Base-by-base conservation (phyloP, 768 basidiomycete species). In the Lactarius sanguifluus region DNA sequence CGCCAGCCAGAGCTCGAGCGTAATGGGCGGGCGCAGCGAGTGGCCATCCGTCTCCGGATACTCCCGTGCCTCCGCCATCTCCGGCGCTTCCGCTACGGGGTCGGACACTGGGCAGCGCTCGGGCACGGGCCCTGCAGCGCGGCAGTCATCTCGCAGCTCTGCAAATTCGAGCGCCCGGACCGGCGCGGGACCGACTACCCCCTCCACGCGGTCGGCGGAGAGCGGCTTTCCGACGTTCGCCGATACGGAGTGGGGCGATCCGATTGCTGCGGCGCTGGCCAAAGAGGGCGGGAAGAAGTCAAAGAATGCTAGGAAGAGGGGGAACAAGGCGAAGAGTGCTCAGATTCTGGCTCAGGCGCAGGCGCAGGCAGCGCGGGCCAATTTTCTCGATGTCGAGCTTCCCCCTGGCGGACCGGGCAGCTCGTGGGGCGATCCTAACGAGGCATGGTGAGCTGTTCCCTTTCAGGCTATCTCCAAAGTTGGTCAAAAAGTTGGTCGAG, bases 391-490 rank as follows among this genome's bases (percentile, higher is more conserved):
- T 3, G 56, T 57, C 28, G 23, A 58, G 18, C 15, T 64, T 38
- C 57, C 47, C 5, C 13, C 45, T 9, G 47, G 47, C 2, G 57
- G 57, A 2, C 57, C 36, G 15, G 57, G 57, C 15, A 20, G 20
- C 10, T 36, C 32, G 28, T 64, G 63, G 63, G 63, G 56, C 15
- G 34, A 57, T 1, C 34, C 43, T 36, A 23, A 50, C 3, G 34
- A 15, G 32, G 18, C 8, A 3, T 64, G 45, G 57, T 64, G 45
- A 64, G 54, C 15, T 20, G 13, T 56, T 16, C 18, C 5, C 54
- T 30, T 8, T 12, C 36, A 12, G 36, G 12, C 32, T 7, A 32
- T 32, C 32, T 12, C 13, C 34, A 34, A 12, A 10, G 36, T 13
- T 38, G 36, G 36, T 38, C 12, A 38, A 38, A 38, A 38, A 3